A percentile compares a stretch with the other conserved stretches of the same genome.
Evolutionary conservation across 495 filamentous ascomycete genomes (phyloP).

Genomic region (Jackrogersella multiformis): DNA sequence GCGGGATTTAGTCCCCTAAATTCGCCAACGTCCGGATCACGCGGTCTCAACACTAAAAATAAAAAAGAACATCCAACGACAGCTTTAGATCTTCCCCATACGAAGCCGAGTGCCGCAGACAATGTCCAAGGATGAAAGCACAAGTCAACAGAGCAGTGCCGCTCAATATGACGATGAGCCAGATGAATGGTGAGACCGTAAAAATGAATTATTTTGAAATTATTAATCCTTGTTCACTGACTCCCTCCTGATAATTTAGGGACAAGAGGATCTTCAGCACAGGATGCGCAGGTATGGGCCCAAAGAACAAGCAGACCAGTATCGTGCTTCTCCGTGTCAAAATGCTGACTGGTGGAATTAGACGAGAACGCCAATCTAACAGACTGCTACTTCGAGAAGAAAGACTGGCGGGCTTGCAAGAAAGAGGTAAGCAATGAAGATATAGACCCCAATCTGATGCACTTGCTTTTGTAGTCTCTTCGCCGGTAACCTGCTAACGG

Average conservation of each 20-base stretch:
- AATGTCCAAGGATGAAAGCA: slow-evolving; percentile 63
- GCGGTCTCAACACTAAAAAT: slow-evolving; percentile 13
- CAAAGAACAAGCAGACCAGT: slow-evolving; percentile 8
- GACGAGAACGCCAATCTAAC: slow-evolving; percentile 91
- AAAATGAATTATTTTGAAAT: background rate
- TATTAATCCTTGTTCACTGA: slow-evolving; percentile 19
- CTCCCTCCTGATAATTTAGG: slow-evolving; percentile 43
- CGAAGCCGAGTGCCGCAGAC: slow-evolving; percentile 2
- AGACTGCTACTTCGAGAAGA: slow-evolving; percentile 95
- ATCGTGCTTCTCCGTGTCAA: background rate
- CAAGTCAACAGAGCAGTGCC: slow-evolving; percentile 50
- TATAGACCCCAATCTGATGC: background rate
- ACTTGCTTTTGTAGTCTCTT: slow-evolving; percentile 2
- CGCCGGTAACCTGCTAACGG: slow-evolving; percentile 24
- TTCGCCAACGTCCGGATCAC: slow-evolving; percentile 11
- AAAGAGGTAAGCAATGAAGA: slow-evolving; percentile 72
- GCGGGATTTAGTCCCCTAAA: slow-evolving; percentile 25
- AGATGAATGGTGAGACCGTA: slow-evolving; percentile 82
- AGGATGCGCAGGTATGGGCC: slow-evolving; percentile 79
- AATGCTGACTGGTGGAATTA: slow-evolving; percentile 46
- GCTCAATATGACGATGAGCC: slow-evolving; percentile 80
- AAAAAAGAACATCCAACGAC: background rate
- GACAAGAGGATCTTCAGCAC: slow-evolving; percentile 98
- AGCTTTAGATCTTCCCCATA: background rate
- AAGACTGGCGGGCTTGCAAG: slow-evolving; percentile 92